Evolutionary conservation across 768 basidiomycete genomes (phyloP).

Genomic region (Gymnopilus dilepis): DNA sequence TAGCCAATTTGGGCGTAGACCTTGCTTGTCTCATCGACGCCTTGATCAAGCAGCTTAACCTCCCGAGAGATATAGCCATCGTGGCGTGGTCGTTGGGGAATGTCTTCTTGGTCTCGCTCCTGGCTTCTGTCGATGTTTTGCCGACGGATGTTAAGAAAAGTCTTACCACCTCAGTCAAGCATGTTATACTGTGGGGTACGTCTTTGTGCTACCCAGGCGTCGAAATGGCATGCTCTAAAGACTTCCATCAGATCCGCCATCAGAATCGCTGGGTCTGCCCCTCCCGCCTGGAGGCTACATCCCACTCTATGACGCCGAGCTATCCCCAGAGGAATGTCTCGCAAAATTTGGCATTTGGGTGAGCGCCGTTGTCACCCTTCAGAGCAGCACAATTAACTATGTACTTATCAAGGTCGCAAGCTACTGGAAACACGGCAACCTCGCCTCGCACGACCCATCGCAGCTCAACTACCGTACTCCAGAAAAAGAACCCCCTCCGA

Average conservation of each 20-base stretch:
- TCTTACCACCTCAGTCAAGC: background rate
- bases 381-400: background rate
- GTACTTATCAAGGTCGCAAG: background rate
- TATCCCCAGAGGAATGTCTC: background rate
- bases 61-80: slow-evolving; percentile 1
- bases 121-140: background rate
- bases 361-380: too few species aligned
- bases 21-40: background rate
- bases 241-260: background rate
- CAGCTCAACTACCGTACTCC: slow-evolving; percentile 9
- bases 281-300: background rate
- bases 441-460: background rate
- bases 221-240: background rate
- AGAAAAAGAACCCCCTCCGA: background rate
- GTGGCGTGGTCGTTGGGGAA: slow-evolving; percentile 12
- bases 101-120: background rate
- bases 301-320: slow-evolving; percentile 3
- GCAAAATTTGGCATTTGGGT: slow-evolving; percentile 1
- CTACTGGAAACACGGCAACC: slow-evolving; percentile 7
- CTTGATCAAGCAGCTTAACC: background rate
- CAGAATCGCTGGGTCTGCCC: background rate
- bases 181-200: slow-evolving; percentile 6
- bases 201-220: too few species aligned
- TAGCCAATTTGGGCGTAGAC: background rate
- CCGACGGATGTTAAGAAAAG: background rate